Evolutionary conservation across 164 flowering plant species (phyloP).

Genomic region (Brasenia schreberi): DNA sequence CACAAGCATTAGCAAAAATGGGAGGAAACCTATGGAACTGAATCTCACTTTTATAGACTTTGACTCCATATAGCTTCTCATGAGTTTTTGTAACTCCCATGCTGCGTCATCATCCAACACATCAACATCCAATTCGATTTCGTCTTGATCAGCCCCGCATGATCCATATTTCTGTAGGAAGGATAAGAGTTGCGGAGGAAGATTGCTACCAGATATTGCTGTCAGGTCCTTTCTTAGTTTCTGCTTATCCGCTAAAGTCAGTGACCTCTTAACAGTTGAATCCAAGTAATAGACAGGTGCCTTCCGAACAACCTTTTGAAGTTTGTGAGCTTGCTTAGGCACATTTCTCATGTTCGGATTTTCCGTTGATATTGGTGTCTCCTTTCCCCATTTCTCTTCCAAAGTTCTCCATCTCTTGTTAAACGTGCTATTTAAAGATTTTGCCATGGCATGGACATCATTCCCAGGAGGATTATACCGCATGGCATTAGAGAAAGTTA

Average conservation of each 20-base stretch:
- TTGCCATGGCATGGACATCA: slow-evolving; percentile 46
- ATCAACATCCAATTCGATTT: slow-evolving; percentile 14
- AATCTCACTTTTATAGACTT: slow-evolving; percentile 18
- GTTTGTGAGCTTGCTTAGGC: slow-evolving; percentile 2
- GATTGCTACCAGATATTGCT: slow-evolving; percentile 11
- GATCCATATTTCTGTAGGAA: slow-evolving; percentile 17
- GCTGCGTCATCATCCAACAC: slow-evolving; percentile 15
- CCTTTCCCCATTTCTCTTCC: slow-evolving; percentile 23
- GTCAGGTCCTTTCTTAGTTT: slow-evolving; percentile 21
- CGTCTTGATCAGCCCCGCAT: slow-evolving; percentile 8
- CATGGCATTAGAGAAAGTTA: slow-evolving; percentile 88
- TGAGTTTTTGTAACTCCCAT: slow-evolving; percentile 16
- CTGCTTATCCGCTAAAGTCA: slow-evolving; percentile 26
- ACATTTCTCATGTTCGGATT: slow-evolving; percentile 6
- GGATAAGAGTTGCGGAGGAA: slow-evolving; percentile 10
- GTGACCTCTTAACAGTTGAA: slow-evolving; percentile 10
- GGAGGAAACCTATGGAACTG: background rate
- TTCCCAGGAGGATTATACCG: slow-evolving; percentile 58
- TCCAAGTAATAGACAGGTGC: slow-evolving; percentile 2
- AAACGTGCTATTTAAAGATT: slow-evolving; percentile 29
- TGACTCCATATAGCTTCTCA: slow-evolving; percentile 8
- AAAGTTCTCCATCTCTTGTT: slow-evolving; percentile 36
- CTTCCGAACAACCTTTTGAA: slow-evolving; percentile 7
- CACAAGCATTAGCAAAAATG: background rate
- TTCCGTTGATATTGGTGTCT: slow-evolving; percentile 10